phyloP scores from a whole-genome alignment of 495 filamentous ascomycete species.

The Hypoxylon crocopeplum region DNA sequence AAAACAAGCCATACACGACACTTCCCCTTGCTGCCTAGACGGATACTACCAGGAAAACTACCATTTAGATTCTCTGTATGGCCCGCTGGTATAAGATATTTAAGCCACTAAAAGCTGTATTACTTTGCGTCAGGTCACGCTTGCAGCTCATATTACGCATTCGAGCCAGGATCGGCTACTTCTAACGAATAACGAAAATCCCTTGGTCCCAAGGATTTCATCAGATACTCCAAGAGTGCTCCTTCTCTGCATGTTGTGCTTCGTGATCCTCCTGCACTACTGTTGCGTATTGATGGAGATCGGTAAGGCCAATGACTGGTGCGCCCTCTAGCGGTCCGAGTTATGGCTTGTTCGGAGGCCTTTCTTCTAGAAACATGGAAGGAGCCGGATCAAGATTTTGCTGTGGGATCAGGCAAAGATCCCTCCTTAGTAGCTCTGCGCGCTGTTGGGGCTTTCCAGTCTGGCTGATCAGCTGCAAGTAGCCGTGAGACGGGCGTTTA shows the following conservation, averaged over 20 bases:
- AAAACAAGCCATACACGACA: not conserved
- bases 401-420: conserved; percentile 2
- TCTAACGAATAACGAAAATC: conserved; percentile 2
- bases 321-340: conserved; percentile 3
- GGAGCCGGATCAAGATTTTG: conserved; percentile 1
- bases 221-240: not conserved
- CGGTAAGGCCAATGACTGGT: conserved; percentile 14
- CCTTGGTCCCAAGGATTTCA: conserved; percentile 1
- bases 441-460: too few relatives aligned
- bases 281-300: conserved; percentile 24
- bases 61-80: too few relatives aligned
- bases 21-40: not conserved
- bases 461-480: conserved; percentile 29
- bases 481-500: conserved; percentile 23
- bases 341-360: not conserved
- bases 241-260: conserved; percentile 1
- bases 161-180: conserved; percentile 2
- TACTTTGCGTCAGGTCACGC: conserved; percentile 8
- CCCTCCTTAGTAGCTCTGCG: not conserved
- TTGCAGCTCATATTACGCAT: conserved; percentile 1
- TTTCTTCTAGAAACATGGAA: not conserved
- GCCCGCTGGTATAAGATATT: too few relatives aligned
- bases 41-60: too few relatives aligned
- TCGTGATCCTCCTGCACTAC: conserved; percentile 9
- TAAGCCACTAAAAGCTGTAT: conserved; percentile 20